A percentile compares a stretch with the other conserved stretches of the same genome.
Evolutionary conservation across 495 filamentous ascomycete genomes (phyloP).

Genomic region (Penicillium turbatum): DNA sequence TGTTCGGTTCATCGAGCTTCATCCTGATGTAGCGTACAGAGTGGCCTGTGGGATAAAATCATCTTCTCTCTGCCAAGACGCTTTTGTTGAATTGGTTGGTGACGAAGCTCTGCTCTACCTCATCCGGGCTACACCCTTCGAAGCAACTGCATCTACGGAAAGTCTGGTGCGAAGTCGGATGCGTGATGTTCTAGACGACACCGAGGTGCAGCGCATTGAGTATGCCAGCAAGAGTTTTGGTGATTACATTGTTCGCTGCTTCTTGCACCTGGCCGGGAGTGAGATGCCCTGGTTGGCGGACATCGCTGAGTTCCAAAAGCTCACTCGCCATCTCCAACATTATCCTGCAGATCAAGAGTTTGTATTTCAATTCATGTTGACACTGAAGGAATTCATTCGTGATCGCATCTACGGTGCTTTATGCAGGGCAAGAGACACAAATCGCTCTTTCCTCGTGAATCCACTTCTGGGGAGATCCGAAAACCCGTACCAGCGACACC

Average conservation of each 20-base stretch:
- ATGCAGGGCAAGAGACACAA: constrained; percentile 3
- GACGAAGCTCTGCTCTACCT: constrained; percentile 42
- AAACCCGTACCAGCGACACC: neutral
- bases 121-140: constrained; percentile 5
- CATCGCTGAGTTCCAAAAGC: constrained; percentile 25
- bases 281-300: constrained; percentile 43
- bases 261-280: constrained; percentile 31
- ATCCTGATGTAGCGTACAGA: constrained; percentile 44
- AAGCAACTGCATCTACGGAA: constrained; percentile 16
- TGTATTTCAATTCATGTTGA: constrained; percentile 14
- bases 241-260: constrained; percentile 30
- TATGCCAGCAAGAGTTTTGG: constrained; percentile 47
- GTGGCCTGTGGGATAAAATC: constrained; percentile 44
- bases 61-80: constrained; percentile 34
- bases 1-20: constrained; percentile 40
- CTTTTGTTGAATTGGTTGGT: constrained; percentile 47
- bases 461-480: constrained; percentile 2
- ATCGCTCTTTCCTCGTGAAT: constrained; percentile 6
- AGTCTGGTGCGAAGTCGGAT: constrained; percentile 18
- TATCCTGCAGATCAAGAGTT: constrained; percentile 4
- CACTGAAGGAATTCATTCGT: constrained; percentile 31
- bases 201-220: constrained; percentile 45
- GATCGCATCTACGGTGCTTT: constrained; percentile 20
- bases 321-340: constrained; percentile 11
- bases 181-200: constrained; percentile 38